Base-by-base conservation (phyloP, 139 green algal genomes). In the Deuterostichococcus epilithicus region DNA sequence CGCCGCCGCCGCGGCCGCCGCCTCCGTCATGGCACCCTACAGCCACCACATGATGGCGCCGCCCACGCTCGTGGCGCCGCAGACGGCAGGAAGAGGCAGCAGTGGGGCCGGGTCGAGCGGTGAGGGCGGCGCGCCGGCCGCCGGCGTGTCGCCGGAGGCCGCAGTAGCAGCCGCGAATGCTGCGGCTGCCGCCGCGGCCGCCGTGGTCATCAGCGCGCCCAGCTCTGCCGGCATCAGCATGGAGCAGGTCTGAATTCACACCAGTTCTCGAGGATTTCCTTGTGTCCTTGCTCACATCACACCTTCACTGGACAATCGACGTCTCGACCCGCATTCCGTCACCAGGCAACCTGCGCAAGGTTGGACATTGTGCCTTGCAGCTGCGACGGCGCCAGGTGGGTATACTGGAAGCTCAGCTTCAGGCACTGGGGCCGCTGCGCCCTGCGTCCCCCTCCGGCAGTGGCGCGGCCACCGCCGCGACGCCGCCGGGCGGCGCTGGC, bases 301-400 rank as follows among this genome's bases (percentile, higher is more conserved):
- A 44, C 13, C n/a, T 47, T 22, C 32, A 30, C 22, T 33, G 28
- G 33, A 70, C 65, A 37, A 15, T n/a, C n/a, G 28, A 37, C 4
- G 42, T 35, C 26, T 42, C 28, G 4, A 23, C 15, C 3, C 65
- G 1, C 25, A 37, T 70, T 5, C 25, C 26, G 63, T 35, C 1
- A 18, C 36, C 1, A 42, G n/a, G 72, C 3, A 68, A 67, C n/a
- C 20, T 39, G 13, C 39, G 6, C 45, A 15, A 36, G 33, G 1
- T 74, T 37, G 34, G 70, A 42, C 5, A 15, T 74, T 36, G 23
- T 13, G 60, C 35, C 36, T 45, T 38, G 59, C 76, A 88, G 77
- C 69, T 86, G 73, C 76, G 89, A 67, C 80, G 83, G 35, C 80
- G 78, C 45, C 84, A 91, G 77, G 30, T 89, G 77, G 83, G 85